These are phyloP conservation scores for Fomes fomentarius DNA, from an alignment of 1,284 basidiomycete genomes.

Conservation along the genomic window DNA sequence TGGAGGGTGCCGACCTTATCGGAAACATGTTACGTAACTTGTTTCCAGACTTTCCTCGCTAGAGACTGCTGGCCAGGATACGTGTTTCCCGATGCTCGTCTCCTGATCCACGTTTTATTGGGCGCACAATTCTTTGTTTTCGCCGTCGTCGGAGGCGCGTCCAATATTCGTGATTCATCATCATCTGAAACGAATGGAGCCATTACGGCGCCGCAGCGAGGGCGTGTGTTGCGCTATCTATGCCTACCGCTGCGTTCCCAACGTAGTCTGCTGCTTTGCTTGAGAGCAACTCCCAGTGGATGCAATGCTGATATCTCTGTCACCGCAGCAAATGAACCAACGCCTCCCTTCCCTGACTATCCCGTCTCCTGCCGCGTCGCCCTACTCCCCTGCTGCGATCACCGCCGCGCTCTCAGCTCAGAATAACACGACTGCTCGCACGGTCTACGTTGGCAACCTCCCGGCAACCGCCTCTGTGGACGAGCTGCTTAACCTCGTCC, in stretches of 20 bases:
- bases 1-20: too few species aligned
- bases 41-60: neutral
- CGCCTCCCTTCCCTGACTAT: slow-evolving; percentile 70
- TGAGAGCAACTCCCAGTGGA: too few species aligned
- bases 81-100: slow-evolving; percentile 3
- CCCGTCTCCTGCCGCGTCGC: slow-evolving; percentile 49
- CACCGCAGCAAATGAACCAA: slow-evolving; percentile 41
- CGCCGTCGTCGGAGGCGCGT: too few species aligned
- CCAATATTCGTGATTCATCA: too few species aligned
- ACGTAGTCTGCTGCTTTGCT: too few species aligned
- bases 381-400: slow-evolving; percentile 77
- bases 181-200: too few species aligned
- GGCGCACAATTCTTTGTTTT: slow-evolving; percentile 6
- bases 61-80: neutral
- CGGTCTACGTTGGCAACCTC: slow-evolving; percentile 97
- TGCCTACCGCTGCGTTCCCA: too few species aligned
- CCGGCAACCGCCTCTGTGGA: slow-evolving; percentile 96
- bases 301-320: neutral
- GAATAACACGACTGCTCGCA: slow-evolving; percentile 75
- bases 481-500: slow-evolving; percentile 96
- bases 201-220: too few species aligned
- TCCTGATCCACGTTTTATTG: slow-evolving; percentile 9
- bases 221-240: too few species aligned
- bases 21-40: slow-evolving; percentile 6
- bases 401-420: slow-evolving; percentile 66